A percentile compares a stretch with the other conserved stretches of the same genome.
phyloP scores from a whole-genome alignment of 306 rosid species.

The Lathyrus sativus region DNA sequence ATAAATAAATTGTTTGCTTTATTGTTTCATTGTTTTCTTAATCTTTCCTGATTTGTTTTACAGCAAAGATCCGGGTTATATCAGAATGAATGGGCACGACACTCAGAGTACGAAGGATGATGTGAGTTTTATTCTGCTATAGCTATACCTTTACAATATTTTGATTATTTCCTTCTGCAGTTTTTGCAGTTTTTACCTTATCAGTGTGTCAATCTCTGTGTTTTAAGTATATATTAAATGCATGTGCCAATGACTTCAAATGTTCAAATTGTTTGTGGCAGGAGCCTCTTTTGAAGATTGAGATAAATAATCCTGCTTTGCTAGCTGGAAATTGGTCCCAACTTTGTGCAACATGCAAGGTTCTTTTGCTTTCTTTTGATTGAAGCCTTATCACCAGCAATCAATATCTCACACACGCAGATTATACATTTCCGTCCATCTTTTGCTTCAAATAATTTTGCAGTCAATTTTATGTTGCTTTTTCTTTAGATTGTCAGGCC shows the following conservation, averaged over 20 bases:
- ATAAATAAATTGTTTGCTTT: slow-evolving; percentile 24
- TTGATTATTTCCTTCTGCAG: slow-evolving; percentile 12
- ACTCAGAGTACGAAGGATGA: slow-evolving; percentile 81
- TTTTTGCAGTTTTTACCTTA: slow-evolving; percentile 14
- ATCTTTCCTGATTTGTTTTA: slow-evolving; percentile 23
- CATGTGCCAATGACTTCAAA: slow-evolving; percentile 27
- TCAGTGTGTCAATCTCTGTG: not conserved
- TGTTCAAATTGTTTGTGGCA: slow-evolving; percentile 44
- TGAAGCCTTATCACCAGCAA: slow-evolving; percentile 57
- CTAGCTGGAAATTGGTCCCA: slow-evolving; percentile 79
- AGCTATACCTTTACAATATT: slow-evolving; percentile 10
- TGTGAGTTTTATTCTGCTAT: slow-evolving; percentile 48
- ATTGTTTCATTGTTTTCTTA: slow-evolving; percentile 26
- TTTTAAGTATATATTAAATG: not conserved
- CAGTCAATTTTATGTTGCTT: slow-evolving; percentile 24
- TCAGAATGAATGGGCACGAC: slow-evolving; percentile 66
- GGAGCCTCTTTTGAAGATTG: slow-evolving; percentile 95
- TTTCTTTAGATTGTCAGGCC: slow-evolving; percentile 92
- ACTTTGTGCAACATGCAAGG: slow-evolving; percentile 71
- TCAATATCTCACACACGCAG: slow-evolving; percentile 56
- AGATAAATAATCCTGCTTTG: slow-evolving; percentile 86
- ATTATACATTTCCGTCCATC: slow-evolving; percentile 3
- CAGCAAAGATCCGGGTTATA: slow-evolving; percentile 99
- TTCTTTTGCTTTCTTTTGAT: slow-evolving; percentile 52
- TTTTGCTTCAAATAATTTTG: slow-evolving; percentile 17